Base-by-base conservation (phyloP, 2,329 filamentous ascomycete genomes). In the Drechmeria coniospora region DNA sequence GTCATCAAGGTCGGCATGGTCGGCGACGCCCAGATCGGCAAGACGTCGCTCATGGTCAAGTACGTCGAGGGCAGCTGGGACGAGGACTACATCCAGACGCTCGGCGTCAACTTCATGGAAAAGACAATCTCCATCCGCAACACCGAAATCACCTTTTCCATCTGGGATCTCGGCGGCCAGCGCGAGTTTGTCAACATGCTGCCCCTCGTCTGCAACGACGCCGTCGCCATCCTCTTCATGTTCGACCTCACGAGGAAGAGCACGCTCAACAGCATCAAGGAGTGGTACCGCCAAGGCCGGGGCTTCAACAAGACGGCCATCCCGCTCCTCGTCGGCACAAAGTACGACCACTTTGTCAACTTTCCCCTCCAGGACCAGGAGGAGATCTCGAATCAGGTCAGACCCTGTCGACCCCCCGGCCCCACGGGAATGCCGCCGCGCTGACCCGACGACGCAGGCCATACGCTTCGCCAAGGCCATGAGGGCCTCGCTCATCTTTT, bases 301-400 rank as follows among this genome's bases (percentile, higher is more conserved):
- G 90, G 90, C 15, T 98, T 98, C 66, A 98, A 98, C 67, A 98
- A 98, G 66, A 98, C 90, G 10, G 90, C 90, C n/a, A 98, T 98
- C 41, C 90, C 90, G 0, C 93, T 98, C 47, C 58, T 98, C 15
- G 82, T 98, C 12, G 90, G 90, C 34, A 98, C 90, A 20, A 98
- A 98, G 56, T 98, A 95, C 53, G 90, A 98, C 47, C 90, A 95
- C 50, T 98, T 98, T 59, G 87, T 98, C 56, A 98, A 95, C 58
- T 94, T 98, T 47, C 86, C 90, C 1, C 71, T 81, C 23, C 87
- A 95, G 50, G 90, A 98, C 49, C 90, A 98, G 52, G 90, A 98
- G 53, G 90, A 98, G 57, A 98, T 98, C 36, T 93, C 84, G 10
- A 86, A 90, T 46, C 87, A 93, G 68, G 84, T 90, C 57, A 9